phyloP scores from a whole-genome alignment of 1,139 yeast species.

The Saccharomycopsis crataegensis region DNA sequence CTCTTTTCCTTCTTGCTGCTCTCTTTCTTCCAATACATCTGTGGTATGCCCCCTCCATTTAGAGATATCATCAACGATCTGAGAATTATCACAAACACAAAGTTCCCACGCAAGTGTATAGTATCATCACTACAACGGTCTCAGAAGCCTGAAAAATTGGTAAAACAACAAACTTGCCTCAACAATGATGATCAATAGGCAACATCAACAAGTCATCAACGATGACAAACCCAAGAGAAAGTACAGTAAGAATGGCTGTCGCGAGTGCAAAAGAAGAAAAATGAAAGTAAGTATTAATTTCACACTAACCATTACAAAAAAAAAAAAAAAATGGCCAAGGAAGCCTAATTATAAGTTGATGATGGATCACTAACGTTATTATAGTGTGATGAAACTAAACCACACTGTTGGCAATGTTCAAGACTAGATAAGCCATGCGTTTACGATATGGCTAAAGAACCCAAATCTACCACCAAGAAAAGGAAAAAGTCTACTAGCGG shows the following conservation, averaged over 20 bases:
- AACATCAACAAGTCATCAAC: background rate
- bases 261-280: constrained; percentile 55
- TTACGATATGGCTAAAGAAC: constrained; percentile 14
- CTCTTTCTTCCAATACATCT: no score
- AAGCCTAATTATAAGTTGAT: background rate
- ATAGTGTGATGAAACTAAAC: constrained; percentile 52
- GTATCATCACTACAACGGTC: no score
- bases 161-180: background rate
- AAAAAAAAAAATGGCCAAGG: constrained; percentile 26
- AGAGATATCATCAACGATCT: no score
- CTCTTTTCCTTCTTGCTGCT: no score
- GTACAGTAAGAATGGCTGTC: constrained; percentile 56
- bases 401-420: constrained; percentile 51
- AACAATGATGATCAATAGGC: background rate
- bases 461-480: constrained; percentile 3
- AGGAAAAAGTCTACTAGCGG: constrained; percentile 1
- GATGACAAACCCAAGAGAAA: constrained; percentile 20
- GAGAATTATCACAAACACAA: no score
- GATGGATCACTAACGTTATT: background rate
- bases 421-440: constrained; percentile 34
- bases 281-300: constrained; percentile 32
- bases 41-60: no score
- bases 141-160: no score
- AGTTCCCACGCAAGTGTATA: no score
- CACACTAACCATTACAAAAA: background rate